Evolutionary conservation across 805 yeast species (phyloP), one percentile per base, ranked within the genome.

Genomic region (Wickerhamiella kazuoi): DNA sequence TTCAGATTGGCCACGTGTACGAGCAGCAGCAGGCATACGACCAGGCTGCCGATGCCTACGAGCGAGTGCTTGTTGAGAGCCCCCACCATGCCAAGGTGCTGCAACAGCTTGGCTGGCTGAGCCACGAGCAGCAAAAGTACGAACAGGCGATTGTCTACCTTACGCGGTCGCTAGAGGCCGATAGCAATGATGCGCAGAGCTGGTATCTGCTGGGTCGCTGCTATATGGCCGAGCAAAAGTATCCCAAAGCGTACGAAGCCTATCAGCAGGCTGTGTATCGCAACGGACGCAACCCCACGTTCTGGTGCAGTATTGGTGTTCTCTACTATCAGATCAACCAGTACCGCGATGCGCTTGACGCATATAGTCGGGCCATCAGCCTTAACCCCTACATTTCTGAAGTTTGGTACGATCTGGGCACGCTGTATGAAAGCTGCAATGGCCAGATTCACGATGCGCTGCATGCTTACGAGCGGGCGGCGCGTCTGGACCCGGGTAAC

Each of bases 341-440:
- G 63, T 90, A 82, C 62, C 70, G 94, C 41, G 98, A 90, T 57
- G 98, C 98, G 2, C 66, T 90, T 46, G 97, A 90, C 57, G 98
- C 98, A 14, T 90, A 90, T 62, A 86, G 97, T 6, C 68, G 97
- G 41, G 98, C 98, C 9, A 90, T 90, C 44, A 70, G 96, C 50
- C 71, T 90, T 52, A 90, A 90, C 51, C 98, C 98, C 14, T 86
- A 86, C 64, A 79, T 90, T 48, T 75, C 90, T 44, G 98, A 90
- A 60, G 98, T 90, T 20, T 90, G 98, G 98, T 90, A 90, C 61
- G 98, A 90, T 61, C 69, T 90, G 54, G 98, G 98, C 43, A 90
- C 97, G 4, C 64, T 90, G 32, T 90, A 90, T 59, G 98, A 90
- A 61, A 83, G 96, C 28, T 90, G 98, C 63, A 90, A 86, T 61